Base-by-base conservation (phyloP, 768 basidiomycete genomes). In the Tulasnella calospora region DNA sequence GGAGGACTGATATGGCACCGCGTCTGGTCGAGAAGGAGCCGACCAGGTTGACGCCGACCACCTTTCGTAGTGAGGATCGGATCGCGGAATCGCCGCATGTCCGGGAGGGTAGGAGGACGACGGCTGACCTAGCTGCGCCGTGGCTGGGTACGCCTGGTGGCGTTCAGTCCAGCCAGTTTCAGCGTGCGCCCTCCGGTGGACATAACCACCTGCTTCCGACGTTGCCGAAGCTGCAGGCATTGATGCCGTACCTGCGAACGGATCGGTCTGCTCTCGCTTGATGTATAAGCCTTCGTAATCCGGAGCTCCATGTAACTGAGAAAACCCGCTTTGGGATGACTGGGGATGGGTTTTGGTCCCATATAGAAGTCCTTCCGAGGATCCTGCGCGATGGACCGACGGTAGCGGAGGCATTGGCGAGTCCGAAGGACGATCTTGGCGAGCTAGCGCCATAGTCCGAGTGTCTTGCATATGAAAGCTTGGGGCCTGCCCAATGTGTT, bases 111-210 rank as follows among this genome's bases (percentile, higher is more conserved):
- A 67, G 61, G 61, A 67, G 5, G 61, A 67, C 15, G 61, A 61
- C 57, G 57, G 57, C 57, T 61, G 57, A 61, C n/a, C 57, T 3
- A 61, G 61, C 61, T 67, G 61, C 61, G 61, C 33, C 33, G 61
- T 67, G 61, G 61, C 61, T 67, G 61, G 61, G 33, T 67, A 67
- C 61, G 61, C 61, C 61, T 67, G 61, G 61, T 67, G 61, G 61
- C 61, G 61, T 67, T 67, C 61, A 35, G 61, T 33, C 61, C 61
- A 67, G 61, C 61, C 33, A 27, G 61, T 30, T 33, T 67, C 61
- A 67, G 30, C 61, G 33, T 67, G 61, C 61, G 33, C 30, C 61
- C 61, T 67, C 33, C 61, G 61, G 61, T 67, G 61, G 61, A 67
- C 61, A 35, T 35, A 67, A 67, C 27, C 61, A 35, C 61, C 33